Percentiles rank a stretch among this genome's conserved stretches.
Evolutionary conservation across 257 asterid species (phyloP).

Genomic region (Solanum chmielewskii): DNA sequence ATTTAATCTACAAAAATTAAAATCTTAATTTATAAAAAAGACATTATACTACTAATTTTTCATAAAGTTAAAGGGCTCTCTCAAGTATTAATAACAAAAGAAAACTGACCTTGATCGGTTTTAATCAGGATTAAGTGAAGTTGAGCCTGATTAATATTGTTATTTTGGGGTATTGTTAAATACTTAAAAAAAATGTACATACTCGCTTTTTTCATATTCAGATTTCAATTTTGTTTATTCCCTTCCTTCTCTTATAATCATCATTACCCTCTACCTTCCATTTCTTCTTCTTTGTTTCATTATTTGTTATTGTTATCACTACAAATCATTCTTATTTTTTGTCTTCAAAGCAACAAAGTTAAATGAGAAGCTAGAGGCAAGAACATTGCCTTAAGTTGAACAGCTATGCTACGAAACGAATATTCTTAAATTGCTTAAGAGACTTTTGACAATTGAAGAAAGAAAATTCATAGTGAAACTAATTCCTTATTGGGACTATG

Average conservation of each 20-base stretch:
- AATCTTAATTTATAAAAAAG: background rate
- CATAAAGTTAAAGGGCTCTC: background rate
- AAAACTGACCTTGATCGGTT: background rate
- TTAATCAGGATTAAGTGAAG: background rate
- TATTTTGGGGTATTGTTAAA: background rate
- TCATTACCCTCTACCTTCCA: background rate
- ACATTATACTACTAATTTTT: background rate
- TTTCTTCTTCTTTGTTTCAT: background rate
- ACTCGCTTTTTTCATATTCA: background rate
- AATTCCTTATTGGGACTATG: too few relatives aligned
- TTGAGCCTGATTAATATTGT: background rate
- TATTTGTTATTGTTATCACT: too few relatives aligned
- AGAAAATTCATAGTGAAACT: too few relatives aligned
- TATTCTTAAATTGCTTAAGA: too few relatives aligned
- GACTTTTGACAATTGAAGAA: too few relatives aligned
- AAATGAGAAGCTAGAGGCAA: too few relatives aligned
- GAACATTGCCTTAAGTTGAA: too few relatives aligned
- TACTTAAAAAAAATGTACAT: background rate
- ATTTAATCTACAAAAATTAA: background rate
- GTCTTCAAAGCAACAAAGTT: too few relatives aligned
- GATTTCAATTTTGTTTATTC: background rate
- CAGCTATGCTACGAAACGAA: too few relatives aligned
- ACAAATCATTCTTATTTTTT: too few relatives aligned
- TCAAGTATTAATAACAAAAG: background rate
- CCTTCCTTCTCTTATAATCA: background rate